Conservation (phyloP, 2,329 filamentous ascomycete species). For the Coniella lustricola region DNA sequence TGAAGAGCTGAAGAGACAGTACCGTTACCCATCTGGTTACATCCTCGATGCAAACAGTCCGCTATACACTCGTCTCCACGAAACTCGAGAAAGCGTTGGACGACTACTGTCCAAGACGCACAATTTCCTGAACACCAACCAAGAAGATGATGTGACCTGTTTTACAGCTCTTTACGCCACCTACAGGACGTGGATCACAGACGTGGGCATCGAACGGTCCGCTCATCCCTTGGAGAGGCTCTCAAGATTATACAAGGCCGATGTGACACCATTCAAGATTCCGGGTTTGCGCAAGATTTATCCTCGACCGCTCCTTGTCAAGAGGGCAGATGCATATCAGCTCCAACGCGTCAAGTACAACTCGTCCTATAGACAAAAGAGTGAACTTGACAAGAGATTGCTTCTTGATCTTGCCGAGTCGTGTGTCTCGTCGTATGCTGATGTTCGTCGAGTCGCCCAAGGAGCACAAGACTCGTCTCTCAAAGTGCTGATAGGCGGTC, state of each 20-base stretch:
- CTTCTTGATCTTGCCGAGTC: conserved; percentile 85
- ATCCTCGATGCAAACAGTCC: conserved; percentile 55
- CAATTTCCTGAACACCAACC: conserved; percentile 70
- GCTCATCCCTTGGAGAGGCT: conserved; percentile 89
- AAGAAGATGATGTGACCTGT: conserved; percentile 92
- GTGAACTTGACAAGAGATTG: conserved; percentile 78
- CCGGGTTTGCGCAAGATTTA: conserved; percentile 89
- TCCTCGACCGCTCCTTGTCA: conserved; percentile 83
- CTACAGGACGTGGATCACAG: conserved; percentile 94
- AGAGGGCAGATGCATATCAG: conserved; percentile 90
- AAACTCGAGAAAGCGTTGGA: conserved; percentile 73
- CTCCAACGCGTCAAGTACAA: conserved; percentile 92
- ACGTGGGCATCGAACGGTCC: conserved; percentile 92
- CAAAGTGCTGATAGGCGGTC: conserved; percentile 81
- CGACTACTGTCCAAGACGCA: conserved; percentile 78
- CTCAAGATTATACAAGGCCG: conserved; percentile 73
- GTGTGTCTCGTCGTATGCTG: conserved; percentile 84
- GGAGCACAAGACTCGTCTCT: conserved; percentile 87
- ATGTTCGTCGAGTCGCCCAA: conserved; percentile 91
- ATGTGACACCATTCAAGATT: conserved; percentile 89
- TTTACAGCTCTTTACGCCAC: conserved; percentile 90
- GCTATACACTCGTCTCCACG: conserved; percentile 70
- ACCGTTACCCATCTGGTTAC: conserved; percentile 85
- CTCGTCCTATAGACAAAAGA: conserved; percentile 77
- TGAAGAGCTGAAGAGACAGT: conserved; percentile 77